These are phyloP conservation scores for Antitrichia curtipendula DNA, from an alignment of 225 moss, liverwort and hornwort species.

Conservation along the genomic window DNA sequence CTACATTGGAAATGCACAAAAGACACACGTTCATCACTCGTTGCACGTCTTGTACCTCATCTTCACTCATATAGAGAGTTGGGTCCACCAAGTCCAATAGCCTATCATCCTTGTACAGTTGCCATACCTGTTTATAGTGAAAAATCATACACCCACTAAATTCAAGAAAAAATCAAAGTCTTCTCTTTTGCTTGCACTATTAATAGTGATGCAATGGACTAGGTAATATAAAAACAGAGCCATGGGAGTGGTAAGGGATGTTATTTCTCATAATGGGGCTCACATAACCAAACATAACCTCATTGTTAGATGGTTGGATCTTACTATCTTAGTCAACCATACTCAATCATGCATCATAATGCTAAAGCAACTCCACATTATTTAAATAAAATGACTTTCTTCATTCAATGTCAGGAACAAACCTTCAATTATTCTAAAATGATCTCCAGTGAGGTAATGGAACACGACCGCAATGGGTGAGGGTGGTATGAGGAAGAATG, in stretches of 20 bases:
- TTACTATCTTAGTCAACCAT: neutral
- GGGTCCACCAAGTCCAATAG: neutral
- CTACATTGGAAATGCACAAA: neutral
- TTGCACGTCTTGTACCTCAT: neutral
- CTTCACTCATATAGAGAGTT: neutral
- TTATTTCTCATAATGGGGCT: neutral
- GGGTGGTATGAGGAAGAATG: neutral
- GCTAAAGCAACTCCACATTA: neutral
- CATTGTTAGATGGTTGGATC: neutral
- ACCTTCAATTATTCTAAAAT: neutral
- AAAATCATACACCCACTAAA: neutral
- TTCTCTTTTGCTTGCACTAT: neutral
- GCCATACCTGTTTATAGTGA: neutral
- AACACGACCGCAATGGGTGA: neutral
- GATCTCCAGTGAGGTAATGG: neutral
- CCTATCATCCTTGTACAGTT: neutral
- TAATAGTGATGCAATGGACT: neutral
- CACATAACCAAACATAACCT: rapidly evolving
- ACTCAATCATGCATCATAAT: neutral
- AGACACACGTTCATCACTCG: neutral
- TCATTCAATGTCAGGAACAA: too few relatives aligned
- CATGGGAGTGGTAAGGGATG: neutral
- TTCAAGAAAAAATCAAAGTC: neutral
- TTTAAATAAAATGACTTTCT: neutral
- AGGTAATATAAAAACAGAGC: neutral